phyloP scores from a whole-genome alignment of 2,329 filamentous ascomycete species.

The Talaromyces sp. region DNA sequence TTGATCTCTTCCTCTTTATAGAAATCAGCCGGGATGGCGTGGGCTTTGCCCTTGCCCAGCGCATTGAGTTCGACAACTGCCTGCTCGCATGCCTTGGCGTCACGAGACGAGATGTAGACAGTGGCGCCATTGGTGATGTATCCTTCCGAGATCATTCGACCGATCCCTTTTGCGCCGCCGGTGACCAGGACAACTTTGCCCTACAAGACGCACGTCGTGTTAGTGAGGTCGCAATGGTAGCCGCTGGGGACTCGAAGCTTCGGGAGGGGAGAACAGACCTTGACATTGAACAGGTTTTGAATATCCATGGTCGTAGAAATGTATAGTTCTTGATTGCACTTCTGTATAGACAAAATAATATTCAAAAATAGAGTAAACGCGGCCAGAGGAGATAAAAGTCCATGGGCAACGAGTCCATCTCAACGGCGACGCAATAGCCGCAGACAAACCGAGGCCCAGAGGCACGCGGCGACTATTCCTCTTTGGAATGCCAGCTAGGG shows the following conservation, averaged over 20 bases:
- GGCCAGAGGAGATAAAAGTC: neutral
- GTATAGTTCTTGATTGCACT: neutral
- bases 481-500: constrained; percentile 20
- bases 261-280: constrained; percentile 38
- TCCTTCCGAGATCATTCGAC: constrained; percentile 52
- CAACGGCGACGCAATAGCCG: neutral
- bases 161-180: constrained; percentile 47
- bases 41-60: constrained; percentile 47
- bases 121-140: constrained; percentile 49
- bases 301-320: constrained; percentile 44
- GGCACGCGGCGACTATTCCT: constrained; percentile 12
- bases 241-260: constrained; percentile 7
- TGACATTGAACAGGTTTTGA: constrained; percentile 53
- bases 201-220: constrained; percentile 16
- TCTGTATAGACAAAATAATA: neutral
- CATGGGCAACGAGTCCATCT: neutral
- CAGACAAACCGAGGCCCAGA: neutral
- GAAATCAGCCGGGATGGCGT: constrained; percentile 47
- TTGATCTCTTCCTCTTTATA: constrained; percentile 49
- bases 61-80: constrained; percentile 45
- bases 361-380: neutral
- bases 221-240: constrained; percentile 46
- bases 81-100: constrained; percentile 45
- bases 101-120: constrained; percentile 51
- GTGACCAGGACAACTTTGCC: constrained; percentile 46